These are phyloP conservation scores for Aspergillus ruber DNA, from an alignment of 2,329 filamentous ascomycete species.

Conservation along the genomic window DNA sequence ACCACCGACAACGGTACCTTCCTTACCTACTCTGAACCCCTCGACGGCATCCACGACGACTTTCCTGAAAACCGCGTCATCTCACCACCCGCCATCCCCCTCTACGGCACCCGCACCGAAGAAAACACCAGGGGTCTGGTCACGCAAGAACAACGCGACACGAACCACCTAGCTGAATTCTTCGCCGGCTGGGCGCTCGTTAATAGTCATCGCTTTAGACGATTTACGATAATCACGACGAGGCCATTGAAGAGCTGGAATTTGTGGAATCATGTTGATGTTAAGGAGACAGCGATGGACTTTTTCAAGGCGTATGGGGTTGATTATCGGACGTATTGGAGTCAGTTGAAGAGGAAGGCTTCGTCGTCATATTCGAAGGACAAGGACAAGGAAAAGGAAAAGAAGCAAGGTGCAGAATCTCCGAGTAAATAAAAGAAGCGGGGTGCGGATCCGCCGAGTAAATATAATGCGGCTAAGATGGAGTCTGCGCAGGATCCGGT, in stretches of 20 bases:
- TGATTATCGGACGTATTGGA: conserved; percentile 9
- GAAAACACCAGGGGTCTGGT: conserved; percentile 11
- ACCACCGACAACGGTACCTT: not conserved
- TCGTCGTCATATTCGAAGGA: not conserved
- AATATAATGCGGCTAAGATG: too few relatives aligned
- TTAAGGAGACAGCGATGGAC: conserved; percentile 7
- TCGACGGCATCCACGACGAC: conserved; percentile 20
- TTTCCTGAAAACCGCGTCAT: conserved; percentile 21
- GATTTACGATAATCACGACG: conserved; percentile 24
- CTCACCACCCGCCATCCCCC: conserved; percentile 19
- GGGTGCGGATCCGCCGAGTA: too few relatives aligned
- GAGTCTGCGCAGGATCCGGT: too few relatives aligned
- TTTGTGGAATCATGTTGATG: conserved; percentile 23
- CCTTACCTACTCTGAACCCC: conserved; percentile 2
- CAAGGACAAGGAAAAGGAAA: not conserved
- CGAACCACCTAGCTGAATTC: conserved; percentile 33
- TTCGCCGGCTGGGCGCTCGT: conserved; percentile 33
- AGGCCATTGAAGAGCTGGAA: conserved; percentile 21
- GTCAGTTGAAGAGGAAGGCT: conserved; percentile 1
- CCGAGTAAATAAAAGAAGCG: too few relatives aligned
- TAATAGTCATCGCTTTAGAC: conserved; percentile 25
- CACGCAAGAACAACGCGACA: conserved; percentile 22
- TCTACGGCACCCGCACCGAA: conserved; percentile 23
- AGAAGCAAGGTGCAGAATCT: not conserved
- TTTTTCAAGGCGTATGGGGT: conserved; percentile 11